Base-by-base conservation (phyloP, 768 basidiomycete species). In the Udeniomyces megalosporus region DNA sequence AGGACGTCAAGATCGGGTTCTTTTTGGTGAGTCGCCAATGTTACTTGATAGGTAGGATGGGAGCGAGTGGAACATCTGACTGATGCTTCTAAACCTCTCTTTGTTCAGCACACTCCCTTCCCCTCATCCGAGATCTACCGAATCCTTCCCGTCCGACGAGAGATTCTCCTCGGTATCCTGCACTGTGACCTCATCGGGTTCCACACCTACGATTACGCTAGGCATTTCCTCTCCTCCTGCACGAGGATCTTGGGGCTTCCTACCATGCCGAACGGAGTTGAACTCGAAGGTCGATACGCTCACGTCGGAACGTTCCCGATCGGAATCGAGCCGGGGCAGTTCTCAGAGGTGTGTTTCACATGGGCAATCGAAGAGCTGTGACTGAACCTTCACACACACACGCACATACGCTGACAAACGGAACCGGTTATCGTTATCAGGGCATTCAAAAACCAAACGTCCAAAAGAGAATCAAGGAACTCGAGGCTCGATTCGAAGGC, bases 281-380 rank as follows among this genome's bases (percentile, higher is more conserved):
- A 95, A 71, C 91, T 95, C 69, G 88, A 89, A 70, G 91, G 93
- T 45, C 84, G 91, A 38, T 81, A 95, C 62, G 91, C 89, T 24
- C 90, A 95, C 68, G 93, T 99, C 66, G 95, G 95, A 49, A 99
- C 95, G 1, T 99, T 93, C 79, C 95, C 95, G 20, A 97, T 99
- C 70, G 95, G 95, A 65, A 99, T 99, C 67, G 95, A 99, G 71
- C 93, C 95, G 0, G 76, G 76, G 53, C 90, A 88, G 54, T 99
- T 99, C 74, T 83, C 87, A 61, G 81, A 89, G 68, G 88, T 84
- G 62, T 64, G 78, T 68, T 34, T 17, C 38, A 49, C 15, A 10
- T 61, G n/a, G n/a, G n/a, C n/a, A n/a, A n/a, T n/a, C n/a, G n/a
- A n/a, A n/a, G n/a, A n/a, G 7, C 47, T 48, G n/a, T n/a, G n/a